These are phyloP conservation scores for Chenopodium quinoa DNA, from an alignment of 148 eudicot genomes.

Conservation along the genomic window DNA sequence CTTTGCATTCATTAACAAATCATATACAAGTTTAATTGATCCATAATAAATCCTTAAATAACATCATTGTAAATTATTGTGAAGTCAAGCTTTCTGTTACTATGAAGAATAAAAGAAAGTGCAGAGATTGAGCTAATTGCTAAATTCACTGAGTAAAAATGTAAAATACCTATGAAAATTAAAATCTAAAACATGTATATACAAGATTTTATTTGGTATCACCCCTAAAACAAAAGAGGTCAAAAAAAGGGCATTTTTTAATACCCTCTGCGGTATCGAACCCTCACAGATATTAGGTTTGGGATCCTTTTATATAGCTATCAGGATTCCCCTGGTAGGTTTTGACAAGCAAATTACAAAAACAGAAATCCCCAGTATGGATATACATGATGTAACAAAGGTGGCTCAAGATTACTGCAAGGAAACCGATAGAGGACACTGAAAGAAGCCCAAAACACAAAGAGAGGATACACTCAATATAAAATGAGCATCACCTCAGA, in stretches of 20 bases:
- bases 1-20: too few relatives aligned
- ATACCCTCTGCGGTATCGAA: neutral
- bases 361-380: neutral
- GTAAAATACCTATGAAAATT: neutral
- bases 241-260: neutral
- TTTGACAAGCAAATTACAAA: neutral
- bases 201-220: neutral
- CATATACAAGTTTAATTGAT: too few relatives aligned
- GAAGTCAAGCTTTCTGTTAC: neutral
- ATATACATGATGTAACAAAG: neutral
- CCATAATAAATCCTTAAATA: neutral
- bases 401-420: constrained; percentile 7
- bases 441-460: neutral
- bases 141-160: neutral
- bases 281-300: neutral
- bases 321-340: neutral
- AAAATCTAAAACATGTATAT: neutral
- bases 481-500: constrained; percentile 10
- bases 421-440: neutral
- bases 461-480: neutral
- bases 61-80: neutral
- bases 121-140: neutral
- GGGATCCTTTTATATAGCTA: neutral
- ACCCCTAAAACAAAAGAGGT: neutral
- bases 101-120: neutral